These are phyloP conservation scores for Gryganskiella cystojenkinii DNA, from an alignment of 192 early-diverging fungal genomes.

Conservation along the genomic window DNA sequence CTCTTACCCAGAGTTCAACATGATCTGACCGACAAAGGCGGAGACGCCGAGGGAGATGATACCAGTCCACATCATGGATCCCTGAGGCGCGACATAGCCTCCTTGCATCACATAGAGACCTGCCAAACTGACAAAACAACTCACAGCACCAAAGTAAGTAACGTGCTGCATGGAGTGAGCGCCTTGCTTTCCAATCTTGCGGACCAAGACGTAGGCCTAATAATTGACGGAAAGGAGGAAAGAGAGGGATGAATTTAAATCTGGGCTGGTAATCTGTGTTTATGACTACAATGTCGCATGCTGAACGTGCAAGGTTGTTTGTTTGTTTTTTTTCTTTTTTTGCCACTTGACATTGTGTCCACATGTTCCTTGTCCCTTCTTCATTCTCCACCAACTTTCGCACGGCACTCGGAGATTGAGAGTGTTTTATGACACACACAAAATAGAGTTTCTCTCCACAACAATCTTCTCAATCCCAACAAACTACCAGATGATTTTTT, in stretches of 20 bases:
- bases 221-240: neutral
- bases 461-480: no score
- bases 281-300: no score
- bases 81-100: conserved; percentile 51
- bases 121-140: conserved; percentile 60
- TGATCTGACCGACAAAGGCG: conserved; percentile 78
- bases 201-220: conserved; percentile 75
- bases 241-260: neutral
- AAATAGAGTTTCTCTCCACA: no score
- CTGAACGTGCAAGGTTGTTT: no score
- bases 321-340: no score
- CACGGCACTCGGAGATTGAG: no score
- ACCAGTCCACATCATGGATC: conserved; percentile 58
- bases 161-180: conserved; percentile 85
- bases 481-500: no score
- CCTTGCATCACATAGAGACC: conserved; percentile 52
- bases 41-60: conserved; percentile 62
- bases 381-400: no score
- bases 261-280: no score
- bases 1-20: conserved; percentile 74
- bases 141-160: conserved; percentile 78
- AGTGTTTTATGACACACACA: no score
- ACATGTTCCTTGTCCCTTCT: no score
- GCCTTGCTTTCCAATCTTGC: conserved; percentile 71
- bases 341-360: no score